phyloP scores from a whole-genome alignment of 306 rosid genomes.

The Parietaria judaica region DNA sequence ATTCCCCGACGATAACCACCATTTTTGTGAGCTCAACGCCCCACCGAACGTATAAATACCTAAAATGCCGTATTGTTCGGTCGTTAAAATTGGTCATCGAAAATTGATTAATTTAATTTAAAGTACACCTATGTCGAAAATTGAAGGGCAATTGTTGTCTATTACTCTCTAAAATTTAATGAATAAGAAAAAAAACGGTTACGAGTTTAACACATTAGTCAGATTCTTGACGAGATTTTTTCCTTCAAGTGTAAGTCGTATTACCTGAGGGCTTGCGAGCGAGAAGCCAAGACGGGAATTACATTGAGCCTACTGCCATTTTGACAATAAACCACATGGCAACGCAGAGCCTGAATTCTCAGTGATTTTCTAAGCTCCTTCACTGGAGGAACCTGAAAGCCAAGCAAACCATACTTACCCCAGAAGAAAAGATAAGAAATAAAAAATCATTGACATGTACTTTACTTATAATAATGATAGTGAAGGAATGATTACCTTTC shows the following conservation, averaged over 20 bases:
- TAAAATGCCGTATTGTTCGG: slow-evolving; percentile 17
- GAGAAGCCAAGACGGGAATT: slow-evolving; percentile 94
- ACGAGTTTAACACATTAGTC: no score
- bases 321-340: slow-evolving; percentile 89
- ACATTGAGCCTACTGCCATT: slow-evolving; percentile 79
- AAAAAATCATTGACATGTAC: neutral
- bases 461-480: neutral
- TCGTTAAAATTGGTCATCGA: no score
- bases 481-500: slow-evolving; percentile 43
- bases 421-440: neutral
- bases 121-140: no score
- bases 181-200: no score
- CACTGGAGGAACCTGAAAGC: slow-evolving; percentile 60
- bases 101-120: no score
- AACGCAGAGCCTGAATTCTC: slow-evolving; percentile 95
- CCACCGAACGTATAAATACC: slow-evolving; percentile 94
- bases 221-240: no score
- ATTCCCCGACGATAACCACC: slow-evolving; percentile 89
- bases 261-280: slow-evolving; percentile 97
- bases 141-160: no score
- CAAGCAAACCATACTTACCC: neutral
- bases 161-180: no score
- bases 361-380: slow-evolving; percentile 78
- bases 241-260: neutral
- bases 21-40: slow-evolving; percentile 85